Evolutionary conservation across 1,139 yeast genomes (phyloP).

Genomic region (Pneumocystis oryctolagi): DNA sequence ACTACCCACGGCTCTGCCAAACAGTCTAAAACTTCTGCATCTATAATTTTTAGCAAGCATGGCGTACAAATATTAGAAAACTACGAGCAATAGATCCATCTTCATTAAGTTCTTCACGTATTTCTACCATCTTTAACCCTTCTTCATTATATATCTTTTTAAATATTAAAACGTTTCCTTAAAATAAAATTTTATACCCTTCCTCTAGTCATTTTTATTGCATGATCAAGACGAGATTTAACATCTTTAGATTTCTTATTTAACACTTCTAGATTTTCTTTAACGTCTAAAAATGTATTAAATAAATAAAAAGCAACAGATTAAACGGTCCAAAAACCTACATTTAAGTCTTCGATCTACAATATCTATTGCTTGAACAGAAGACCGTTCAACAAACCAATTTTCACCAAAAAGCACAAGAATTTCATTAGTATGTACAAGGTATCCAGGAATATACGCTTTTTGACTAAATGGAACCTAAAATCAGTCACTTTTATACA

Average conservation of each 20-base stretch:
- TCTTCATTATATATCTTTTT: neutral
- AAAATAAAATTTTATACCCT: neutral
- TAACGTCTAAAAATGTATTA: neutral
- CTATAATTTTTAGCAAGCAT: neutral
- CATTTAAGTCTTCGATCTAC: neutral
- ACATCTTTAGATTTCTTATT: neutral
- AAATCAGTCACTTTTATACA: neutral
- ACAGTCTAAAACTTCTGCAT: neutral
- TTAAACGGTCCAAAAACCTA: too few relatives aligned
- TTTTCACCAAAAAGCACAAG: neutral
- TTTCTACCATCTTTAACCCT: neutral
- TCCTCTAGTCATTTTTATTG: neutral
- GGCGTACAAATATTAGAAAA: neutral
- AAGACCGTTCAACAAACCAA: neutral
- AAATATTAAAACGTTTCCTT: neutral
- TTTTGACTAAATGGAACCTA: constrained; percentile 1
- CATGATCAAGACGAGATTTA: neutral
- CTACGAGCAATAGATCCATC: neutral
- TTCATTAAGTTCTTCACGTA: neutral
- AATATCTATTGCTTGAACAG: neutral
- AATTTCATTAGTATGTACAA: neutral
- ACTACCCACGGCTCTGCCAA: neutral
- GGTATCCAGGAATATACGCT: neutral
- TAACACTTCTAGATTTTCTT: neutral
- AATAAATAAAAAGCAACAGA: neutral